Conservation (phyloP, 1,284 basidiomycete genomes). For the Trichosporon sp. region DNA sequence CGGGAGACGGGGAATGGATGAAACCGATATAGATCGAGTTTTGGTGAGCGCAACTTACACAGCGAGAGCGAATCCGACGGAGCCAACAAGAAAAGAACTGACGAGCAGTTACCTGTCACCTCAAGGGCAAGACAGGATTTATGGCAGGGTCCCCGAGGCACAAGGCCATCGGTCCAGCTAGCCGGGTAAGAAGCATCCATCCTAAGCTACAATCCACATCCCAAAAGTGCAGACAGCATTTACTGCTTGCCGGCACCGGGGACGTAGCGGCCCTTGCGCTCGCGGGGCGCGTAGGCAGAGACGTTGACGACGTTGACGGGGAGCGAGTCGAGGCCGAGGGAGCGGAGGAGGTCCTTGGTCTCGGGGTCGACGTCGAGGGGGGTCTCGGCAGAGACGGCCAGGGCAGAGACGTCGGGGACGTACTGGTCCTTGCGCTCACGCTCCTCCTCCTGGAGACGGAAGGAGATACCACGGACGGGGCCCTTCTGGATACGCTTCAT, state of each 20-base stretch:
- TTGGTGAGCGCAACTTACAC: neutral
- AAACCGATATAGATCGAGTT: neutral
- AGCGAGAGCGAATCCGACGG: neutral
- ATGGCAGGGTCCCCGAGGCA: slow-evolving; percentile 2
- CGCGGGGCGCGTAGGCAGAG: slow-evolving; percentile 57
- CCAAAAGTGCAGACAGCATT: slow-evolving; percentile 1
- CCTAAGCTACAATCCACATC: slow-evolving; percentile 6
- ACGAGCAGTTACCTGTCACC: slow-evolving; percentile 1
- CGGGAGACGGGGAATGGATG: neutral
- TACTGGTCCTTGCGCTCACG: slow-evolving; percentile 99
- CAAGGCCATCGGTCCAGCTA: slow-evolving; percentile 2
- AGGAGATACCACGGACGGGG: slow-evolving; percentile 99
- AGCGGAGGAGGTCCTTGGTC: slow-evolving; percentile 84
- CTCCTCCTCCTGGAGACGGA: slow-evolving; percentile 99
- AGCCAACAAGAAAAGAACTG: slow-evolving; percentile 1
- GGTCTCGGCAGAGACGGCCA: slow-evolving; percentile 64
- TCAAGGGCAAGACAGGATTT: slow-evolving; percentile 1
- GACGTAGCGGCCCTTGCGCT: slow-evolving; percentile 73
- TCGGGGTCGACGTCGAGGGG: slow-evolving; percentile 82
- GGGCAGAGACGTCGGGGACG: slow-evolving; percentile 91
- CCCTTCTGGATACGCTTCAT: slow-evolving; percentile 99
- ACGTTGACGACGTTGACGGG: slow-evolving; percentile 65
- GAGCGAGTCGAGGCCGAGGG: slow-evolving; percentile 87
- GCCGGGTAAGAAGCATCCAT: slow-evolving; percentile 4
- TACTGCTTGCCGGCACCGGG: slow-evolving; percentile 62